These are phyloP conservation scores for Thalassiosira profunda DNA, from an alignment of 108 stramenopile species.

Conservation along the genomic window DNA sequence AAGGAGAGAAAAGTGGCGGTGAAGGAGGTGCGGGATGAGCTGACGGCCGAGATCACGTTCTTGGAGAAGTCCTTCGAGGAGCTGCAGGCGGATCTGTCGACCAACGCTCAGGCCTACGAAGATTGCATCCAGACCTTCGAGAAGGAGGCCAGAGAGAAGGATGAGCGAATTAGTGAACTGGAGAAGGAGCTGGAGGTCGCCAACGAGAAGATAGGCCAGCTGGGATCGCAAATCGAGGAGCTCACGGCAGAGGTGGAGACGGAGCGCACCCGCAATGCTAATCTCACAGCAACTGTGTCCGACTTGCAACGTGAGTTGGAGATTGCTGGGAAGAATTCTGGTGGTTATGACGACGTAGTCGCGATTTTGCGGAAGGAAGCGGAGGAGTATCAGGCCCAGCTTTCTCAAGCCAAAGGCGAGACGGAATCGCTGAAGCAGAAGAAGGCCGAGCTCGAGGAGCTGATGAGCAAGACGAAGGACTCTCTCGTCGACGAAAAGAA, in stretches of 20 bases:
- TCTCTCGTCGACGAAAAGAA: conserved; percentile 9
- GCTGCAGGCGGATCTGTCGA: conserved; percentile 16
- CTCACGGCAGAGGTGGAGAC: conserved; percentile 18
- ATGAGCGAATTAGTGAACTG: conserved; percentile 16
- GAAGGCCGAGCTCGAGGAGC: conserved; percentile 5
- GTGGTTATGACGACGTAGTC: conserved; percentile 8
- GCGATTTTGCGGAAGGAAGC: conserved; percentile 16
- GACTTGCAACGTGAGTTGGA: conserved; percentile 16
- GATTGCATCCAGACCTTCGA: conserved; percentile 19
- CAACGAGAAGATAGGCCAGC: conserved; percentile 1
- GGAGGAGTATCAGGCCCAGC: conserved; percentile 9
- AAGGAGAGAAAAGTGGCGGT: conserved; percentile 12
- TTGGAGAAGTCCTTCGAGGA: conserved; percentile 26
- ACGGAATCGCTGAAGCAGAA: conserved; percentile 13
- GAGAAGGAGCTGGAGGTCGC: conserved; percentile 13
- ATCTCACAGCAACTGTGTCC: not conserved
- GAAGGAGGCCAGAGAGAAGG: conserved; percentile 28
- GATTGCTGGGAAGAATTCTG: conserved; percentile 7
- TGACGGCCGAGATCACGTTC: conserved; percentile 32
- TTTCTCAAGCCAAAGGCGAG: not conserved
- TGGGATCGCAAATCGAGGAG: conserved; percentile 34
- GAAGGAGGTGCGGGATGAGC: conserved; percentile 6
- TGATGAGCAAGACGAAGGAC: conserved; percentile 13
- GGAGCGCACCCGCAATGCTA: conserved; percentile 16
- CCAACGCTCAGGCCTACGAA: conserved; percentile 16